A percentile compares a stretch with the other conserved stretches of the same genome.
Conservation (phyloP, 768 basidiomycete genomes). For the Nidularia pulvinata region DNA sequence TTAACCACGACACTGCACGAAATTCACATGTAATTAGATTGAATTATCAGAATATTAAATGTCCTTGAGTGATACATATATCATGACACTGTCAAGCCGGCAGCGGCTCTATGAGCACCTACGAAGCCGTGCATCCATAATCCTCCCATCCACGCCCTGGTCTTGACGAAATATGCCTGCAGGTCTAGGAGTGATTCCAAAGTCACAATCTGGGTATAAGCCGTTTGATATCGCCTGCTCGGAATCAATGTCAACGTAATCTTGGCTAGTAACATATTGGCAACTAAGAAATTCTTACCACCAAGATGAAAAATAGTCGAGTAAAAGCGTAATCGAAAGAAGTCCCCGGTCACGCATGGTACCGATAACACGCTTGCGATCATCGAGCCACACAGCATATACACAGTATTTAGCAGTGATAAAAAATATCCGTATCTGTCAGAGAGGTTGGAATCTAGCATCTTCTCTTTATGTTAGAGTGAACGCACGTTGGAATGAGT, state of each 20-base stretch:
- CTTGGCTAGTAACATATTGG: slow-evolving; percentile 1
- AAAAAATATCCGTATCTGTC: slow-evolving; percentile 82
- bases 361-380: slow-evolving; percentile 43
- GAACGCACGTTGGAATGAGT: slow-evolving; percentile 73
- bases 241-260: neutral
- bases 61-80: no score
- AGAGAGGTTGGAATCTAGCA: slow-evolving; percentile 7
- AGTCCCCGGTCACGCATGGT: slow-evolving; percentile 51
- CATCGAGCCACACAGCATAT: slow-evolving; percentile 76
- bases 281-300: slow-evolving; percentile 48
- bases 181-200: slow-evolving; percentile 66
- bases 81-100: slow-evolving; percentile 50
- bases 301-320: slow-evolving; percentile 60
- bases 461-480: neutral
- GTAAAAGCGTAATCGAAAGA: slow-evolving; percentile 41
- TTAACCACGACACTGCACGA: no score
- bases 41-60: no score
- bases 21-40: no score
- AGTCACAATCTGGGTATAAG: slow-evolving; percentile 48
- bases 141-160: slow-evolving; percentile 65
- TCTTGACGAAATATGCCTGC: slow-evolving; percentile 53
- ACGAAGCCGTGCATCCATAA: slow-evolving; percentile 55
- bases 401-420: slow-evolving; percentile 91
- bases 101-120: slow-evolving; percentile 72
- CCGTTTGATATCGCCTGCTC: slow-evolving; percentile 57